Evolutionary conservation across 768 basidiomycete species (phyloP).

Genomic region (Pholiota conissans): DNA sequence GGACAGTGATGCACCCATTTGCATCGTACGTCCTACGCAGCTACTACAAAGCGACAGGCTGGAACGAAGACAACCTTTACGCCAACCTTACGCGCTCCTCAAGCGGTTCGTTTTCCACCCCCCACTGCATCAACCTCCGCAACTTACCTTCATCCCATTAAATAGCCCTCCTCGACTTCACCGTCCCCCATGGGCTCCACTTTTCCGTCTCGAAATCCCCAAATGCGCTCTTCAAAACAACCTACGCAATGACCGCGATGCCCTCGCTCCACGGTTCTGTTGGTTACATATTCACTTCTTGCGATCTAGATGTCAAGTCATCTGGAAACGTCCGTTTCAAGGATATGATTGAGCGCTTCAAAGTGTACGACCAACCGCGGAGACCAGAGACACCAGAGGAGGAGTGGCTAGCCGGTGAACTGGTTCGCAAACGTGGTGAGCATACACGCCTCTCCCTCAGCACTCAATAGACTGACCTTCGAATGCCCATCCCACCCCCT

Average conservation of each 20-base stretch:
- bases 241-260: constrained; percentile 90
- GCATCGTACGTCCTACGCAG: constrained; percentile 84
- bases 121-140: not conserved
- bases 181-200: constrained; percentile 78
- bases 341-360: constrained; percentile 88
- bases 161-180: constrained; percentile 88
- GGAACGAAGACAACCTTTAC: constrained; percentile 96
- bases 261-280: constrained; percentile 91
- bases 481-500: not conserved
- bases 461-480: constrained; percentile 11
- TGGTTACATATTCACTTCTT: constrained; percentile 92
- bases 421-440: constrained; percentile 75
- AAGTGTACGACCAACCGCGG: constrained; percentile 78
- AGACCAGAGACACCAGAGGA: constrained; percentile 78
- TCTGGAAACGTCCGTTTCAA: constrained; percentile 79
- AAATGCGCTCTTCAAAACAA: constrained; percentile 84
- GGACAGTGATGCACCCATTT: constrained; percentile 87
- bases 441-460: not conserved
- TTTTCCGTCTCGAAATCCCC: constrained; percentile 86
- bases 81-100: constrained; percentile 89
- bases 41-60: constrained; percentile 91
- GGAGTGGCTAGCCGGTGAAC: constrained; percentile 79
- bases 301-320: constrained; percentile 69
- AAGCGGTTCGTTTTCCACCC: constrained; percentile 51
- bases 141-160: not conserved